Evolutionary conservation across 2,329 filamentous ascomycete species (phyloP), one percentile per base, ranked within the genome.

Genomic region (Tolypocladium guangdongense): DNA sequence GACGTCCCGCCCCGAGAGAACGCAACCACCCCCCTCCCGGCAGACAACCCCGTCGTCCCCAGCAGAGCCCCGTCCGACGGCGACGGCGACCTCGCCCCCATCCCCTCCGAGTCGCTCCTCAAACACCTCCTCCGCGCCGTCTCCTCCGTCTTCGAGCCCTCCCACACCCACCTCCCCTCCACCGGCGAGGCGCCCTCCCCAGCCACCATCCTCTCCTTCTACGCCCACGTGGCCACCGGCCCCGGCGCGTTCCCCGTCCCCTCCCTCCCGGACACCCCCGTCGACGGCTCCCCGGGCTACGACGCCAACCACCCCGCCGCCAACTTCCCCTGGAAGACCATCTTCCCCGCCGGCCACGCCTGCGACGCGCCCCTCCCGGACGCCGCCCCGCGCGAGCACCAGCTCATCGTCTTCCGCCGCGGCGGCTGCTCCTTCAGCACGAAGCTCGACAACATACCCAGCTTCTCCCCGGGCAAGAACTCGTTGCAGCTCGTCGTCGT

Each of bases 401-500:
- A 96, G 51, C 75, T 97, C 55, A 83, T 99, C 55, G 80, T 96
- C 50, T 77, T 97, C 61, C 83, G 81, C 32, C 83, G 93, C 7
- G 92, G 93, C 39, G 83, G 82, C 1, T 99, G 93, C 71, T 86
- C 80, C 27, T 97, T 97, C 68, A 85, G 81, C 37, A 73, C 86
- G 32, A 99, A 99, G 68, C 72, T 97, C 1, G 77, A 79, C 51
- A 91, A 89, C 59, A 90, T 97, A n/a, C 90, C 92, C 0, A 80
- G 82, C 11, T 92, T 85, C 65, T 76, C 83, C 1, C 84, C 87
- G 0, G 74, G 76, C 0, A 66, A 74, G 0, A 66, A 69, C 3
- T 77, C 83, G 1, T 73, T 97, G 20, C 88, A 95, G 66, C 78
- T 97, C 4, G 89, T 97, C 32, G 73, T 97, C 45, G 72, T 96